Percentiles rank a stretch among this genome's conserved stretches.
phyloP scores from a whole-genome alignment of 495 filamentous ascomycete genomes.

The Aeminium ludgeri region DNA sequence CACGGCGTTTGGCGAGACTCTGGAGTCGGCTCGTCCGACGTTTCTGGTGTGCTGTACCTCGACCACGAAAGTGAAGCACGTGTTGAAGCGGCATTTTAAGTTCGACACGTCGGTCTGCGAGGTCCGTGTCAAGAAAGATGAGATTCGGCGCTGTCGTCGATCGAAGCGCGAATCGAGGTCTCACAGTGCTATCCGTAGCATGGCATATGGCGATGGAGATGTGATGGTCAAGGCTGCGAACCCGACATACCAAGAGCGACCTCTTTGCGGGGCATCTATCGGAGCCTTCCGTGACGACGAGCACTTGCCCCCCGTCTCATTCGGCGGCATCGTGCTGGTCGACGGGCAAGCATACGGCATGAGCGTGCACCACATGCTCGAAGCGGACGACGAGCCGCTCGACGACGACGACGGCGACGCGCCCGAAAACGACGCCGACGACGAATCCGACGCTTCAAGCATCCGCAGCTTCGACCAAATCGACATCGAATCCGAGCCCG shows the following conservation, averaged over 20 bases:
- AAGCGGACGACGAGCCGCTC: conserved; percentile 58
- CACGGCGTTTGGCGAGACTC: conserved; percentile 27
- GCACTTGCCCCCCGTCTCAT: conserved; percentile 75
- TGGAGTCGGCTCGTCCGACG: conserved; percentile 26
- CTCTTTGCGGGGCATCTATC: conserved; percentile 77
- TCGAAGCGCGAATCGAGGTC: conserved; percentile 16
- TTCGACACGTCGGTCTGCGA: conserved; percentile 26
- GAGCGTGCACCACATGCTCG: conserved; percentile 92
- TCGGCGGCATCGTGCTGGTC: conserved; percentile 71
- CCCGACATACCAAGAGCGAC: conserved; percentile 52
- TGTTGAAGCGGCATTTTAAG: conserved; percentile 23
- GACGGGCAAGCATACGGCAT: conserved; percentile 75
- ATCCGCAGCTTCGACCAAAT: conserved; percentile 11
- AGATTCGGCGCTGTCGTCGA: conserved; percentile 18
- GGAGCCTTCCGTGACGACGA: conserved; percentile 72
- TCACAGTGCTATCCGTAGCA: conserved; percentile 2
- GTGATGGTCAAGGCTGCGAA: conserved; percentile 28
- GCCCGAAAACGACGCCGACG: conserved; percentile 15
- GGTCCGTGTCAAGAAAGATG: conserved; percentile 27
- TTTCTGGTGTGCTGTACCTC: conserved; percentile 32
- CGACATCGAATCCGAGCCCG: conserved; percentile 5
- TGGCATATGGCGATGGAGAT: conserved; percentile 3
- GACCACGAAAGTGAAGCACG: conserved; percentile 23
- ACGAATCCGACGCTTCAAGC: conserved; percentile 12
- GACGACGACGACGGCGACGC: conserved; percentile 39